Evolutionary conservation across 129 eudicot species (phyloP), one percentile per base, ranked within the genome.

Genomic region (Helianthus tuberosus): DNA sequence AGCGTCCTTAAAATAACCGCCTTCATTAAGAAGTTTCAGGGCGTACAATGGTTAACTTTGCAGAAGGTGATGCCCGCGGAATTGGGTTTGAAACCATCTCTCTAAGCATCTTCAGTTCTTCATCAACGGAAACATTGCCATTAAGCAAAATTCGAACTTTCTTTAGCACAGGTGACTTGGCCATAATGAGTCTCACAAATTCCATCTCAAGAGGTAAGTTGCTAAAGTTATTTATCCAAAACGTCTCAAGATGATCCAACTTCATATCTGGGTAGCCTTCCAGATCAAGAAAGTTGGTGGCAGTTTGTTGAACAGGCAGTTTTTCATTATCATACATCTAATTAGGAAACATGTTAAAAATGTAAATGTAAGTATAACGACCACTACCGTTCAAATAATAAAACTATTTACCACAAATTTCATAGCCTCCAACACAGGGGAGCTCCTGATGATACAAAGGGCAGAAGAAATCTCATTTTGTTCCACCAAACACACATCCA

Each of bases 201-300:
- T 38, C 75, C 49, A 36, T 6, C 35, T 36, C 75, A 13, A 32
- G 52, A 51, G 29, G 52, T 14, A 1, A 7, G 41, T 47, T 60
- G 16, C 27, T 15, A 5, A 71, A 39, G 17, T 6, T n/a, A 9
- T 39, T 8, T 16, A 71, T 57, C 66, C 6, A 17, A 6, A 71
- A 44, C 12, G n/a, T 38, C 64, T 46, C 39, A 57, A 71, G 76
- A 36, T 57, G 66, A 55, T 71, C 50, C 53, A 55, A 71, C 23
- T 10, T 71, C 39, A 20, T 13, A 8, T 58, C 76, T 4, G 67
- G 38, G 41, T 16, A 57, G 32, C 32, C 32, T 27, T 27, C 3
- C 32, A 27, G 2, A 27, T 27, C 2, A 27, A 27, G 32, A 27
- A 27, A 27, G 32, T 27, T 27, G 32, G 32, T 27, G 32, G 32